phyloP scores from a whole-genome alignment of 2,329 filamentous ascomycete genomes.

The Claviceps africana region DNA sequence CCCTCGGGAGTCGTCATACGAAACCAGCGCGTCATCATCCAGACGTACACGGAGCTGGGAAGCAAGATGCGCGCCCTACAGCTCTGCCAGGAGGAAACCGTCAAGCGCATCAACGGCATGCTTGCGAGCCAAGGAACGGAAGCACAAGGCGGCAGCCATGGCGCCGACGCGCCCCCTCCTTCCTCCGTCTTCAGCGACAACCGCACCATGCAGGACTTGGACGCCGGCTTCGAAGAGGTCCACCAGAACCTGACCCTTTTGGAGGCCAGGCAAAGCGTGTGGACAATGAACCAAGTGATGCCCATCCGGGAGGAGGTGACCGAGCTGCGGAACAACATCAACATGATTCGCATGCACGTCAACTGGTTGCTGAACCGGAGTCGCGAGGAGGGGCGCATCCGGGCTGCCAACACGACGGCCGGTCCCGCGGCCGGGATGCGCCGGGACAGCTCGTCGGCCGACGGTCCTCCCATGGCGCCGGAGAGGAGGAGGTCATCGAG shows the following conservation, averaged over 20 bases:
- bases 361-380: constrained; percentile 43
- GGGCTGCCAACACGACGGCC: constrained; percentile 21
- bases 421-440: constrained; percentile 17
- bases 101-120: constrained; percentile 21
- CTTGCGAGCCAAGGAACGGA: constrained; percentile 19
- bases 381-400: constrained; percentile 30
- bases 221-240: constrained; percentile 38
- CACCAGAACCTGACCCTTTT: constrained; percentile 43
- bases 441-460: constrained; percentile 16
- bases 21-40: constrained; percentile 33
- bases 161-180: constrained; percentile 6
- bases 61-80: constrained; percentile 22
- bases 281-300: constrained; percentile 47
- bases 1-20: constrained; percentile 38
- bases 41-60: constrained; percentile 22
- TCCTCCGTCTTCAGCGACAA: constrained; percentile 34
- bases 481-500: constrained; percentile 25
- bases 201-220: constrained; percentile 28
- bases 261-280: constrained; percentile 45
- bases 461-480: constrained; percentile 14
- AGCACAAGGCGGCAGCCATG: constrained; percentile 3
- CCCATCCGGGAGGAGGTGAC: constrained; percentile 49
- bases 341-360: constrained; percentile 45
- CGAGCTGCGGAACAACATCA: constrained; percentile 42
- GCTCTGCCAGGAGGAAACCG: constrained; percentile 20